Base-by-base conservation (phyloP, 176 grass and related monocot genomes). In the Dactylis glomerata region DNA sequence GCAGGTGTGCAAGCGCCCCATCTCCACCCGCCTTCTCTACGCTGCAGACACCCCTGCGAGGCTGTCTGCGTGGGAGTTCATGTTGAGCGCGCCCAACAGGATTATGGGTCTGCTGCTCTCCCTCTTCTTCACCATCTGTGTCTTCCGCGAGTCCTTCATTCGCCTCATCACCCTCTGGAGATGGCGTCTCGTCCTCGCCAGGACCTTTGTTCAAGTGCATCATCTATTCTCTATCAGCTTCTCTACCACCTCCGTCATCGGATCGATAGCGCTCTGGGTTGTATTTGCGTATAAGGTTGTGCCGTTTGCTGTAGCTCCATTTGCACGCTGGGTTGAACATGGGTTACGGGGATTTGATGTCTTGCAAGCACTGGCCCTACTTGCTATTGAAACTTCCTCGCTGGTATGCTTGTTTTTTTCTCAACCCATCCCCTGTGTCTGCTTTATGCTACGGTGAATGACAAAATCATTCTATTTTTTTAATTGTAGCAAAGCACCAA, bases 141-240 rank as follows among this genome's bases (percentile, higher is more conserved):
- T 67, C 36, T 8, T 87, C 50, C 45, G 78, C 45, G 85, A 42
- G 8, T 42, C 75, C 23, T 56, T 87, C 44, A 75, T 87, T 78
- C 78, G 77, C 16, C 58, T 87, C 57, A 87, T 45, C 67, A 81
- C 85, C 12, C 11, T 54, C 57, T 81, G 85, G 85, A 52, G 47
- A 34, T 87, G 85, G 77, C 85, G 85, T 37, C 45, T 82, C 24
- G 78, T 78, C 6, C 46, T 87, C 27, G 20, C 85, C 54, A 65
- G 70, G 46, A 68, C 24, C 33, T 68, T 55, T 6, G 44, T 70
- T 13, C 77, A 81, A 33, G 85, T 76, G 24, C 78, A 37, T 45
- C 78, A 65, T 45, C 78, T 87, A 6, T 24, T 87, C 78, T 81
- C 57, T 57, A 31, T 65, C 56, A 56, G 85, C 38, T 12, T 52